Evolutionary conservation across 768 basidiomycete species (phyloP).

Genomic region (Coprinellus micaceus): DNA sequence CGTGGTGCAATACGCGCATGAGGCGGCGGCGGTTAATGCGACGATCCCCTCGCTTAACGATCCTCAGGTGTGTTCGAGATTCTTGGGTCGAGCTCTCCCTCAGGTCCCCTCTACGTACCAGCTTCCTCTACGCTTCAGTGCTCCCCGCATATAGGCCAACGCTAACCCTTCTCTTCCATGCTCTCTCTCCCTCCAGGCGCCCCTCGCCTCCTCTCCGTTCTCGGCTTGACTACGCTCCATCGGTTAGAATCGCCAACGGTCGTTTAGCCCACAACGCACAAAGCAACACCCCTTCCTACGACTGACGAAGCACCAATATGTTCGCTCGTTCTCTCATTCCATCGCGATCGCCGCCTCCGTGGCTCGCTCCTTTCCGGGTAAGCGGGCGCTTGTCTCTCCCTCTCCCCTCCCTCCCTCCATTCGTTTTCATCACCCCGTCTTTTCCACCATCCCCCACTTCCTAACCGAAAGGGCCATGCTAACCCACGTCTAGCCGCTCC

Average conservation of each 20-base stretch:
- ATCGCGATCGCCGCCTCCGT: constrained; percentile 35
- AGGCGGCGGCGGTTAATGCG: too few species aligned
- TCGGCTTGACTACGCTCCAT: background rate
- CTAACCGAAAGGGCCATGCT: too few species aligned
- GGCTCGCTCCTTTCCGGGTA: constrained; percentile 45
- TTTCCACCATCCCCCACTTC: too few species aligned
- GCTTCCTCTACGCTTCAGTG: background rate
- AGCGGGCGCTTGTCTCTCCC: constrained; percentile 12
- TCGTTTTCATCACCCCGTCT: too few species aligned
- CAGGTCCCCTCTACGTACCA: background rate
- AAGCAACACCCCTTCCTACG: background rate
- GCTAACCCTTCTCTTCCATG: too few species aligned
- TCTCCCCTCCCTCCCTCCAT: too few species aligned
- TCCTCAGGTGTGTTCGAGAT: too few species aligned
- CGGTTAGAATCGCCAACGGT: background rate
- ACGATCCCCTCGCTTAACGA: too few species aligned
- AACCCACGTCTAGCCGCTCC: constrained; percentile 22
- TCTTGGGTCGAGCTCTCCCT: too few species aligned
- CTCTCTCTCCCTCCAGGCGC: background rate
- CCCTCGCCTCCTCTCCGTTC: too few species aligned
- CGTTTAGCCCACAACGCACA: background rate
- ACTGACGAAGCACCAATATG: background rate
- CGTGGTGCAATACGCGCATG: too few species aligned
- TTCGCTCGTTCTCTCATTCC: background rate
- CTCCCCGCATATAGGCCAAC: too few species aligned